A percentile compares a stretch with the other conserved stretches of the same genome.
These are phyloP conservation scores for Pseudopediastrum boryanum DNA, from an alignment of 139 green algal genomes.

Conservation along the genomic window DNA sequence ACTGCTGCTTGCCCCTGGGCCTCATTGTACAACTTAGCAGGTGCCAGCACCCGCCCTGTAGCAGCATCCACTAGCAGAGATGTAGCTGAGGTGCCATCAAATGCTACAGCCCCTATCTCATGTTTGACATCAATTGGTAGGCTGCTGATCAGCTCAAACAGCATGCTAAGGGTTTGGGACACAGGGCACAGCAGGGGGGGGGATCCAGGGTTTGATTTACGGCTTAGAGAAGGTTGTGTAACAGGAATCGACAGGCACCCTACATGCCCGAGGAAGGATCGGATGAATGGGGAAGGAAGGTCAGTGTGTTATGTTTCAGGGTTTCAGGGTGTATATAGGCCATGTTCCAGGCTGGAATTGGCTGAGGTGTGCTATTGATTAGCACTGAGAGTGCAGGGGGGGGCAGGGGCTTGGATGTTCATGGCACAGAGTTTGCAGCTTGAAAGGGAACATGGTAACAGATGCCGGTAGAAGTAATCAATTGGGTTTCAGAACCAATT, in stretches of 20 bases:
- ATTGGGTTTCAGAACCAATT: too few relatives aligned
- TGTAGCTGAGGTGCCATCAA: constrained; percentile 92
- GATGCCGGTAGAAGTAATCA: too few relatives aligned
- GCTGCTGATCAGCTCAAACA: constrained; percentile 55
- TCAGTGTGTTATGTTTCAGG: not conserved
- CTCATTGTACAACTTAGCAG: constrained; percentile 84
- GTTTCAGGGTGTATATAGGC: too few relatives aligned
- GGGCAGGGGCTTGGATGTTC: too few relatives aligned
- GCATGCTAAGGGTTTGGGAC: constrained; percentile 38
- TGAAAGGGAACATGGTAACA: too few relatives aligned
- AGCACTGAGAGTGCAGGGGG: too few relatives aligned
- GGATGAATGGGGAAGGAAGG: not conserved
- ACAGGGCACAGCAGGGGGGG: not conserved
- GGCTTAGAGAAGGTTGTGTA: not conserved
- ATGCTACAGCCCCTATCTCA: constrained; percentile 50
- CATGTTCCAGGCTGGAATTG: too few relatives aligned
- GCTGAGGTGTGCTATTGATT: too few relatives aligned
- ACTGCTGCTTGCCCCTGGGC: constrained; percentile 53
- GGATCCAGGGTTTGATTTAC: not conserved
- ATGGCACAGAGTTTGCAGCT: too few relatives aligned
- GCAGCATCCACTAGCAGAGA: constrained; percentile 79
- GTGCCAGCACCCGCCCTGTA: constrained; percentile 55
- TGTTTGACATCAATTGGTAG: constrained; percentile 37
- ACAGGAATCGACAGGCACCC: not conserved
- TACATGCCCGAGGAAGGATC: not conserved